Conservation (phyloP, 139 green algal genomes). For the Micromonas pusilla region DNA sequence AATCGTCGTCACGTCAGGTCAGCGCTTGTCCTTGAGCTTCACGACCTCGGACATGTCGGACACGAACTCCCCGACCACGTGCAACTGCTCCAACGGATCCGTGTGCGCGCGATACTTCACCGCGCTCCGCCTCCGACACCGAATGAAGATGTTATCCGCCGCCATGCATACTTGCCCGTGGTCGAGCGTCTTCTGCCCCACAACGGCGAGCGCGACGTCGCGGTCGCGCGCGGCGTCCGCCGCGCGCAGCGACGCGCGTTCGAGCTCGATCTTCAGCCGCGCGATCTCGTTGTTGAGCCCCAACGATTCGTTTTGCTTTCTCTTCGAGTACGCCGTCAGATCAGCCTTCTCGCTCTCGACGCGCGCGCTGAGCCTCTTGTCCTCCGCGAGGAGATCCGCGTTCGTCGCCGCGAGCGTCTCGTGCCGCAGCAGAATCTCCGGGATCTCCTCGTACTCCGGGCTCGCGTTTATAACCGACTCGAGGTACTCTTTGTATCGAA, state of each 20-base stretch:
- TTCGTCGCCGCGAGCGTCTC: slow-evolving; percentile 74
- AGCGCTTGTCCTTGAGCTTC: slow-evolving; percentile 16
- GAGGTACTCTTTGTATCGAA: slow-evolving; percentile 76
- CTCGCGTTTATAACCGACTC: slow-evolving; percentile 65
- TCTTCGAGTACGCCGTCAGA: slow-evolving; percentile 54
- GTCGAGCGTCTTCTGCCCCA: slow-evolving; percentile 65
- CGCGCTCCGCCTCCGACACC: slow-evolving; percentile 31
- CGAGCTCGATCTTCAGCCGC: slow-evolving; percentile 70
- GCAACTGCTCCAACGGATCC: slow-evolving; percentile 69
- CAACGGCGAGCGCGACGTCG: slow-evolving; percentile 53
- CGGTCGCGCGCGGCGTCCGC: slow-evolving; percentile 54
- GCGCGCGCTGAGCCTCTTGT: slow-evolving; percentile 39
- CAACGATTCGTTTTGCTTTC: slow-evolving; percentile 70
- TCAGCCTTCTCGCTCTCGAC: slow-evolving; percentile 45
- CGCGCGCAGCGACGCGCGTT: slow-evolving; percentile 56
- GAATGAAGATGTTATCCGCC: slow-evolving; percentile 74
- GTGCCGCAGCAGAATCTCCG: slow-evolving; percentile 70
- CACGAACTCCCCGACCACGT: slow-evolving; percentile 76
- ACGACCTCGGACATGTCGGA: slow-evolving; percentile 61
- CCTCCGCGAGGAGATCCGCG: slow-evolving; percentile 46
- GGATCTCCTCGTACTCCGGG: slow-evolving; percentile 75
- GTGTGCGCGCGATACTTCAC: slow-evolving; percentile 51
- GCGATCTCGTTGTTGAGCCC: slow-evolving; percentile 74
- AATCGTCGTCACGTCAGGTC: background rate
- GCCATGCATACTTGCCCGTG: slow-evolving; percentile 76